Evolutionary conservation across 805 yeast species (phyloP), one percentile per base, ranked within the genome.

Genomic region (Wickerhamiella sergipiensis): DNA sequence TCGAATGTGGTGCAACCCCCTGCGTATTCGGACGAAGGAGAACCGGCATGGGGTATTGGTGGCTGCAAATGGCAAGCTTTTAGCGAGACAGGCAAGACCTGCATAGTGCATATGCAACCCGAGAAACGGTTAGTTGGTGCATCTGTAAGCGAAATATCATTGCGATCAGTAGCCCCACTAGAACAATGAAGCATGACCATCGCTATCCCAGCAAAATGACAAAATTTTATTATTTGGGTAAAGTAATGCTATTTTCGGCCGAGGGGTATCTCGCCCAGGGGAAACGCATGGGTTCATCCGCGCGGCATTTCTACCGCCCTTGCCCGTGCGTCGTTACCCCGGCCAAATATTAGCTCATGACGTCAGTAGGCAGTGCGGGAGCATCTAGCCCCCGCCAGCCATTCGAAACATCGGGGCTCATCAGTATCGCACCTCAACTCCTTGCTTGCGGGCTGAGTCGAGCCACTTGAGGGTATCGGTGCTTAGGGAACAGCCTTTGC

Each of bases 391-490:
- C 4, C 4, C 3, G 33, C 33, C 12, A 12, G 4, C 12, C 33
- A 9, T 29, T 3, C 33, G 9, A 29, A 29, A 29, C 15, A 29
- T 7, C 12, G 33, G 4, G 12, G 15, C 33, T 29, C 33, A 17
- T 36, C 9, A 36, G 13, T 15, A 36, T 17, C 40, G 40, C 19
- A 36, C 40, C 13, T 36, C 40, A 2, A 36, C 40, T 3, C 40
- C 40, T n/a, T 36, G 40, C 19, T 36, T 6, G 10, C 19, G 19
- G 24, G 18, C 17, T 19, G 47, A 23, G 8, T 51, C 23, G 12
- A 53, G 26, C 59, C 57, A 55, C 13, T 13, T 33, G 22, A 53
- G 39, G 7, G 58, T 55, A 22, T 56, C 58, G 7, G 56, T 43
- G 48, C 57, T 51, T 13, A 54, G 33, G 9, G 49, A 39, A 31